Evolutionary conservation across 83 land plant genomes (phyloP).

Genomic region (Picea abies): DNA sequence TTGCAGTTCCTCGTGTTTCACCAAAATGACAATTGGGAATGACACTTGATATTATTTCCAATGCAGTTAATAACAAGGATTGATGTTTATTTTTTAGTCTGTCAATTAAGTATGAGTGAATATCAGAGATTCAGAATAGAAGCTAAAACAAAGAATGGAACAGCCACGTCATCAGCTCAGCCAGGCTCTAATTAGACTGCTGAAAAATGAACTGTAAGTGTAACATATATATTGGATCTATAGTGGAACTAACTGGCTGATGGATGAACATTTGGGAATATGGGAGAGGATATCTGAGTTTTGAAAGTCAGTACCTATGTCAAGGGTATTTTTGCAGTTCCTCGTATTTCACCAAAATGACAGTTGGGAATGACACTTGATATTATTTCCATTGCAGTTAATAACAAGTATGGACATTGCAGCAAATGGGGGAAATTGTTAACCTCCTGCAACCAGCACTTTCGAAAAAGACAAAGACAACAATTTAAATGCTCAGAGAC

Average conservation of each 20-base stretch:
- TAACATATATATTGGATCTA: background rate
- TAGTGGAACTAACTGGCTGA: background rate
- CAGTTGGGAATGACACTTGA: background rate
- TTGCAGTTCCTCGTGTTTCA: background rate
- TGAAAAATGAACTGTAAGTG: background rate
- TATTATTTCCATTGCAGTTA: constrained; percentile 1
- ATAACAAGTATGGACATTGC: background rate
- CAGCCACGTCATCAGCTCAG: background rate
- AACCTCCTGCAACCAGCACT: no score
- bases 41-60: background rate
- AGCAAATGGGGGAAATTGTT: background rate
- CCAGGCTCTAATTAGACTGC: background rate
- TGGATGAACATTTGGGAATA: background rate
- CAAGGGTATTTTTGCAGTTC: background rate
- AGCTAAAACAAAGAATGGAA: background rate
- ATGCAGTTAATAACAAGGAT: background rate
- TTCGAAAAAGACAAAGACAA: no score
- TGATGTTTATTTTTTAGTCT: no score
- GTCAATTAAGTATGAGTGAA: no score
- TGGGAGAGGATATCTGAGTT: background rate
- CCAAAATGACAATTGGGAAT: background rate
- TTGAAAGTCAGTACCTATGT: background rate
- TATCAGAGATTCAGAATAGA: no score
- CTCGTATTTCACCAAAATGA: background rate
- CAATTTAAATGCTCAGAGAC: no score